Percentiles rank a stretch among this genome's conserved stretches.
Evolutionary conservation across 2,329 filamentous ascomycete genomes (phyloP).

Genomic region (Celoporthe dispersa): DNA sequence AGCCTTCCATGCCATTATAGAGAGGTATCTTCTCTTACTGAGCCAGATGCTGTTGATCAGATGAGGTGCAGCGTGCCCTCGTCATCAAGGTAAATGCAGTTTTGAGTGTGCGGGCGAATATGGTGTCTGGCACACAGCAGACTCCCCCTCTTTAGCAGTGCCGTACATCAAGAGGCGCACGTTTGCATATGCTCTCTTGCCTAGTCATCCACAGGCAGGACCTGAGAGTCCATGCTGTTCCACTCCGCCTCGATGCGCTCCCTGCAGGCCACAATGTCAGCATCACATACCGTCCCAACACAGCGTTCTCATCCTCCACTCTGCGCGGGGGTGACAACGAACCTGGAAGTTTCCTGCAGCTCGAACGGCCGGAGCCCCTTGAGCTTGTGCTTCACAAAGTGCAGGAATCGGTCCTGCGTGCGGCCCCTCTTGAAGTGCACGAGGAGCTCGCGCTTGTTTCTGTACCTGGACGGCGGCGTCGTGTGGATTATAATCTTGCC

Average conservation of each 20-base stretch:
- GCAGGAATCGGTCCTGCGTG: slow-evolving; percentile 57
- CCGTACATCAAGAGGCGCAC: background rate
- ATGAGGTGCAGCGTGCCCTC: background rate
- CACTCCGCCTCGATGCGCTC: slow-evolving; percentile 44
- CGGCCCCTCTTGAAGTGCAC: slow-evolving; percentile 56
- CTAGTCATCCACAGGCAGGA: slow-evolving; percentile 32
- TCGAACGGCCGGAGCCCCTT: slow-evolving; percentile 42
- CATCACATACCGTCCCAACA: background rate
- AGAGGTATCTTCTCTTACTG: background rate
- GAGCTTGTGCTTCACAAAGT: slow-evolving; percentile 45
- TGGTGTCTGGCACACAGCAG: background rate
- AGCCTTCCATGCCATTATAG: background rate
- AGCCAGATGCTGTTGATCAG: background rate
- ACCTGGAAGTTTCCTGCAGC: slow-evolving; percentile 47
- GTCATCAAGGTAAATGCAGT: background rate
- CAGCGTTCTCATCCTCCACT: background rate
- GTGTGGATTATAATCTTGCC: slow-evolving; percentile 49
- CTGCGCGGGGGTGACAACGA: slow-evolving; percentile 34
- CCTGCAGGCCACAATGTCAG: slow-evolving; percentile 33
- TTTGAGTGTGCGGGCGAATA: background rate
- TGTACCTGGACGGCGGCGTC: slow-evolving; percentile 36
- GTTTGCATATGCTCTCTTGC: background rate
- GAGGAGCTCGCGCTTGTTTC: slow-evolving; percentile 51
- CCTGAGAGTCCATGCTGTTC: slow-evolving; percentile 42
- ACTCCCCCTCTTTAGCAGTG: background rate